These are phyloP conservation scores for Coriaria nepalensis DNA, from an alignment of 306 rosid genomes.

Conservation along the genomic window DNA sequence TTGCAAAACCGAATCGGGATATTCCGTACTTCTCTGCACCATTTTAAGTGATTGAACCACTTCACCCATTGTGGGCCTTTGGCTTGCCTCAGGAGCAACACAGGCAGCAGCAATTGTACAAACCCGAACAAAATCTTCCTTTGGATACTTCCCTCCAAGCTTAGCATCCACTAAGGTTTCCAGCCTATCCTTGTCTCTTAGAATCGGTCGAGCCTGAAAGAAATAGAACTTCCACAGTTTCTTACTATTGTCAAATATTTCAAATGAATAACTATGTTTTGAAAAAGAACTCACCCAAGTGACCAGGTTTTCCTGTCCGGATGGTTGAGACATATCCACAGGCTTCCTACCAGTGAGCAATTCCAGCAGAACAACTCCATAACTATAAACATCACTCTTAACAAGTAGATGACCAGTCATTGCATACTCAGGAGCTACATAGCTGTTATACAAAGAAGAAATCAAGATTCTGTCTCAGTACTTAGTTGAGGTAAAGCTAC, in stretches of 20 bases:
- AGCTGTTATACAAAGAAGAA: conserved; percentile 30
- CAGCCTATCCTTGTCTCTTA: conserved; percentile 77
- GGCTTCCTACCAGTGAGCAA: conserved; percentile 85
- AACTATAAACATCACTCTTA: conserved; percentile 95
- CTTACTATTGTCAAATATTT: conserved; percentile 11
- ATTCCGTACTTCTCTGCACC: conserved; percentile 81
- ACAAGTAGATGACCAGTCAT: conserved; percentile 93
- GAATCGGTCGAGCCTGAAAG: conserved; percentile 88
- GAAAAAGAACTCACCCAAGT: conserved; percentile 62
- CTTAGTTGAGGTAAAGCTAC: conserved; percentile 10
- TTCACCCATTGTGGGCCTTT: conserved; percentile 98
- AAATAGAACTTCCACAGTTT: conserved; percentile 8
- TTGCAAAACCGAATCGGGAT: conserved; percentile 39
- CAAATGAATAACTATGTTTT: not conserved
- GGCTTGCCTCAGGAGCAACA: conserved; percentile 91
- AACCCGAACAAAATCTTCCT: conserved; percentile 73
- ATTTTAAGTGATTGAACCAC: conserved; percentile 97
- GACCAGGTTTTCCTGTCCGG: conserved; percentile 94
- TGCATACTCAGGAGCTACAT: conserved; percentile 99
- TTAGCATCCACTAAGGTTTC: conserved; percentile 78
- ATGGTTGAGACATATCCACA: conserved; percentile 91
- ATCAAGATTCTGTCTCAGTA: conserved; percentile 17
- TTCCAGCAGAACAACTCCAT: conserved; percentile 90
- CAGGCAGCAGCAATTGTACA: conserved; percentile 98
- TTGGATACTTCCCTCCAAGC: conserved; percentile 79